Base-by-base conservation (phyloP, 345 rosid genomes). In the Cochlearia excelsa region DNA sequence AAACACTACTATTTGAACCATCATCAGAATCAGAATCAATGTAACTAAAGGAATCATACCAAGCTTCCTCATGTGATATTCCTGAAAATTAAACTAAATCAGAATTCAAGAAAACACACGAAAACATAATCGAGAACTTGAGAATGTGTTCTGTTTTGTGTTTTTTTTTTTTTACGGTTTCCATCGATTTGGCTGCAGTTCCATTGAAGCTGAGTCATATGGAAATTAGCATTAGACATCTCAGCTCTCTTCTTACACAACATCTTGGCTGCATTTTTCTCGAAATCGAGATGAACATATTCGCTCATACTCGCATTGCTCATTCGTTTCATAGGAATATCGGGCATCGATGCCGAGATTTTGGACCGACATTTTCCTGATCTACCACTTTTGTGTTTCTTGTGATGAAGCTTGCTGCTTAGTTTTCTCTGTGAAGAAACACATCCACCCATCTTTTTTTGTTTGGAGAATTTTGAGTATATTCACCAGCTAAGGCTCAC, bases 11-110 rank as follows among this genome's bases (percentile, higher is more conserved):
- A 51, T 60, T 70, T 72, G 73, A 84, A 40, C 84, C 96, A 40
- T 88, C 91, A 46, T 88, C 96, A 26, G 90, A 84, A 38, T 84
- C 94, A 51, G 96, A 84, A 3, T 88, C 96, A 0, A 88, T 77
- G 54, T 80, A 75, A 65, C 96, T 88, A 52, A 85, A 79, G 0
- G 94, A 81, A 48, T 88, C 94, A 42, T 80, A 88, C 87, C 88
- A 88, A 43, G 81, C 84, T 65, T 88, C 96, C 55, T 88, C 96
- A 43, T 81, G 81, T 68, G 83, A 79, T 40, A 75, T 69, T 65
- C 82, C 96, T 82, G 58, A 42, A 77, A 30, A 69, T 7, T 7
- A 9, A 51, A 62, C 11, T 39, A 11, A 46, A 58, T 44, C 51
- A 57, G 65, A 33, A 34, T 37, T 58, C 44, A 27, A 46, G 7